A percentile compares a stretch with the other conserved stretches of the same genome.
Conservation (phyloP, 306 rosid genomes). For the Corylus americana region DNA sequence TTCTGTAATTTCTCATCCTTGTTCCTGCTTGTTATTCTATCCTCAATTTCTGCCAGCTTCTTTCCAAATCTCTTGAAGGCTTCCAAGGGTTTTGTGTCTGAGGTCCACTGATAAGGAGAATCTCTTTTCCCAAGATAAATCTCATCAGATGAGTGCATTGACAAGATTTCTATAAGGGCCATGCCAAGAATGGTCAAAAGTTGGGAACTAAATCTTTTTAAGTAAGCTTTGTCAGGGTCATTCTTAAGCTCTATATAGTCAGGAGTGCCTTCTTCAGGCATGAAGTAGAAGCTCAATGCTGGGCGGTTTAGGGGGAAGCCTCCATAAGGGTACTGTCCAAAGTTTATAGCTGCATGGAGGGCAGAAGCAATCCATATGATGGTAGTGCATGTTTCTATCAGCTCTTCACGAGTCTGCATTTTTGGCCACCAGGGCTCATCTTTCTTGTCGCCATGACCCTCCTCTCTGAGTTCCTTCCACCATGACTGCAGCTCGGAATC, state of each 20-base stretch:
- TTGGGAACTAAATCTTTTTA: slow-evolving; percentile 57
- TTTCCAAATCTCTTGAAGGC: slow-evolving; percentile 54
- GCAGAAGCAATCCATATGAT: slow-evolving; percentile 77
- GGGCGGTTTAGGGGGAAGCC: slow-evolving; percentile 70
- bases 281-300: slow-evolving; percentile 43
- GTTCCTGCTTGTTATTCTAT: slow-evolving; percentile 38
- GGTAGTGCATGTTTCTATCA: slow-evolving; percentile 55
- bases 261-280: slow-evolving; percentile 55
- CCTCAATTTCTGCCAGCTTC: slow-evolving; percentile 45
- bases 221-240: slow-evolving; percentile 58
- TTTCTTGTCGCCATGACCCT: slow-evolving; percentile 70
- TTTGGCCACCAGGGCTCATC: slow-evolving; percentile 80
- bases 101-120: slow-evolving; percentile 57
- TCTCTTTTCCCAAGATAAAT: slow-evolving; percentile 69
- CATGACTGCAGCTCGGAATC: slow-evolving; percentile 65
- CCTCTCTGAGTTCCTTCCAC: slow-evolving; percentile 77
- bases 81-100: slow-evolving; percentile 43
- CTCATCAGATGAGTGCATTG: slow-evolving; percentile 81
- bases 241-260: slow-evolving; percentile 53
- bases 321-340: slow-evolving; percentile 77
- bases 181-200: slow-evolving; percentile 53
- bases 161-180: slow-evolving; percentile 65
- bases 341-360: slow-evolving; percentile 75
- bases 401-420: slow-evolving; percentile 52
- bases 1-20: slow-evolving; percentile 43